Percentiles rank a stretch among this genome's conserved stretches.
These are phyloP conservation scores for Tilletia caries DNA, from an alignment of 1,284 basidiomycete species.

Conservation along the genomic window DNA sequence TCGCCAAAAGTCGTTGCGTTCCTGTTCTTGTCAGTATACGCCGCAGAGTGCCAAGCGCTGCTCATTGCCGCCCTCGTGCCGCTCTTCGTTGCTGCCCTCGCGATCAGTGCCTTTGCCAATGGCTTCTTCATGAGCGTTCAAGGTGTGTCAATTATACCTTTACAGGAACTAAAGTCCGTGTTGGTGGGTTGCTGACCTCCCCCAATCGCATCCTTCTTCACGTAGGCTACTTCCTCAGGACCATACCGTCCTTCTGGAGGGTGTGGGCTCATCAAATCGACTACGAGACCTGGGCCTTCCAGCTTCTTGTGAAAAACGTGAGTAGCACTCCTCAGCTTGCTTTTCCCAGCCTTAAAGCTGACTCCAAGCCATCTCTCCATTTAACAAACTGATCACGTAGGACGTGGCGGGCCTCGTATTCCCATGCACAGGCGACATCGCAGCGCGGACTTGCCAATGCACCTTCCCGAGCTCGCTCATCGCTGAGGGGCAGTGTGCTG, in stretches of 20 bases:
- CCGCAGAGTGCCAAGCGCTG: conserved; percentile 62
- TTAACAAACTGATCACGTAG: background rate
- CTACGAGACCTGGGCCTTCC: conserved; percentile 58
- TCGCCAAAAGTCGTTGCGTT: conserved; percentile 43
- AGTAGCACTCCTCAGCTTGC: background rate
- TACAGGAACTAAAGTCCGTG: too few relatives aligned
- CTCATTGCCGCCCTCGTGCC: conserved; percentile 62
- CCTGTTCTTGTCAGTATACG: conserved; percentile 62
- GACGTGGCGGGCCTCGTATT: conserved; percentile 61
- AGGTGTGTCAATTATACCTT: too few relatives aligned
- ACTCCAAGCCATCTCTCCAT: background rate
- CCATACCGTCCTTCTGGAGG: conserved; percentile 64
- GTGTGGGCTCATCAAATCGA: conserved; percentile 60
- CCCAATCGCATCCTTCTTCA: too few relatives aligned
- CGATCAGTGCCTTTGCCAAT: conserved; percentile 62
- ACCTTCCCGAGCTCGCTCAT: conserved; percentile 22
- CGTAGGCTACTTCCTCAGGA: conserved; percentile 56
- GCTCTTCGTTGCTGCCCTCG: conserved; percentile 65
- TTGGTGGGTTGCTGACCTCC: too few relatives aligned
- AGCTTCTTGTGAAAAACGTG: conserved; percentile 56
- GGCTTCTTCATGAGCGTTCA: conserved; percentile 64
- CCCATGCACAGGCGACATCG: conserved; percentile 53
- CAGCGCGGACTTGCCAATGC: conserved; percentile 31
- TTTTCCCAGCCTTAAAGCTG: background rate
- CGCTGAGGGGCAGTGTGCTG: conserved; percentile 19